Conservation (phyloP, 2,329 filamentous ascomycete species). For the Fusarium nematophilum region DNA sequence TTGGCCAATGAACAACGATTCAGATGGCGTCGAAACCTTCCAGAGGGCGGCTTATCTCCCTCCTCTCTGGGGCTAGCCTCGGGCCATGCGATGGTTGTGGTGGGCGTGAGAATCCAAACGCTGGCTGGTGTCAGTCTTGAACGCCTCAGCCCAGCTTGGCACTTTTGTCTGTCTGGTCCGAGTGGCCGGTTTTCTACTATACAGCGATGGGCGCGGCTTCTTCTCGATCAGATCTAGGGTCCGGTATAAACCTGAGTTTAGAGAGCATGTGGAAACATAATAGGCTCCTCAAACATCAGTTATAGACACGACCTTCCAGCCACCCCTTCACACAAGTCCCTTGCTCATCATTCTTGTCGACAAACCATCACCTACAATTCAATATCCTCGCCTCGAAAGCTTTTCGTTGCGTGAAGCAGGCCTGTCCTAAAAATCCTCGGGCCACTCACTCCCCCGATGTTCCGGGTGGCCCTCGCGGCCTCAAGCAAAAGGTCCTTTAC, state of each 20-base stretch:
- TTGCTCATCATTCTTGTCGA: too few relatives aligned
- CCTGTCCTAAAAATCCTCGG: neutral
- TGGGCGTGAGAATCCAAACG: slow-evolving; percentile 14
- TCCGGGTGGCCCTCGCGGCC: neutral
- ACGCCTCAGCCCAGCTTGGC: slow-evolving; percentile 17
- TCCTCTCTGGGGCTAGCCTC: slow-evolving; percentile 41
- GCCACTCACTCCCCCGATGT: slow-evolving; percentile 10
- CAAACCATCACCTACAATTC: too few relatives aligned
- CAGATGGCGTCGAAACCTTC: slow-evolving; percentile 31
- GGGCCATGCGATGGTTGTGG: slow-evolving; percentile 30
- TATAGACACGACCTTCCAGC: neutral
- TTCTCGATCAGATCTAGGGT: slow-evolving; percentile 26
- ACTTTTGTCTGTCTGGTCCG: slow-evolving; percentile 37
- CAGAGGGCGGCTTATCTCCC: slow-evolving; percentile 41
- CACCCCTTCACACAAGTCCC: too few relatives aligned
- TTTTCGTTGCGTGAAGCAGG: neutral
- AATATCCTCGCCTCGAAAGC: neutral
- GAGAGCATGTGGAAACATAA: slow-evolving; percentile 11
- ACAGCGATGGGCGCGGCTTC: slow-evolving; percentile 9
- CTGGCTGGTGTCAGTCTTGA: slow-evolving; percentile 12
- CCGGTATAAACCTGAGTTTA: neutral
- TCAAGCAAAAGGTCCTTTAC: slow-evolving; percentile 29
- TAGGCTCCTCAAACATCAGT: slow-evolving; percentile 18
- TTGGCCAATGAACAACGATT: slow-evolving; percentile 29
- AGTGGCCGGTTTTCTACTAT: slow-evolving; percentile 16